Evolutionary conservation across 2,329 filamentous ascomycete species (phyloP).

Genomic region (Chrysosporium keratinophilum): DNA sequence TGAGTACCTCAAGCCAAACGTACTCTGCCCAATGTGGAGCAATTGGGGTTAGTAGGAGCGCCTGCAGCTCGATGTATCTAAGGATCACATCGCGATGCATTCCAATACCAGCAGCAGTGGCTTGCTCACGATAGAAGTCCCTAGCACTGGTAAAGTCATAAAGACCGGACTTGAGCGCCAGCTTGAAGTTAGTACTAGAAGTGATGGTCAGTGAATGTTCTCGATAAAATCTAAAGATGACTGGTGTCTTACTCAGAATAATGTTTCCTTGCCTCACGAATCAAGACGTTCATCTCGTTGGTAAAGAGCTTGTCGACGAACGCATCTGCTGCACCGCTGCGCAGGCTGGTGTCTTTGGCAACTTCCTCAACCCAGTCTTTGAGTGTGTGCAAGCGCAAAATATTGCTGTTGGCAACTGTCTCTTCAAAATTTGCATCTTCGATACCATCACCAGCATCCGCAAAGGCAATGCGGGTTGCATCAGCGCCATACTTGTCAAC

Average conservation of each 20-base stretch:
- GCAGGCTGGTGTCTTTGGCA: constrained; percentile 61
- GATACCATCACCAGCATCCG: constrained; percentile 88
- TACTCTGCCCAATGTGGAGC: constrained; percentile 92
- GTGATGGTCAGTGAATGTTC: constrained; percentile 10
- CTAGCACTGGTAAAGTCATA: constrained; percentile 86
- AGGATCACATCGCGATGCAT: constrained; percentile 76
- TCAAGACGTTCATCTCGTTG: constrained; percentile 81
- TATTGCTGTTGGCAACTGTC: constrained; percentile 81
- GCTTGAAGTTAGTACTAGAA: constrained; percentile 61
- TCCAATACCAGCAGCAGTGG: constrained; percentile 62
- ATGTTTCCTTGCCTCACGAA: constrained; percentile 65
- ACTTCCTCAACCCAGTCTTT: constrained; percentile 90
- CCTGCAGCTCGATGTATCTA: constrained; percentile 78
- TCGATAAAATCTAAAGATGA: not conserved
- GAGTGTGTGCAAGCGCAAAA: constrained; percentile 70
- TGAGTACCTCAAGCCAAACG: constrained; percentile 84
- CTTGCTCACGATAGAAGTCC: constrained; percentile 81
- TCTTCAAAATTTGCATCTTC: constrained; percentile 97
- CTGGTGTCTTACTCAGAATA: constrained; percentile 52
- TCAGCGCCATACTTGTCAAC: constrained; percentile 91
- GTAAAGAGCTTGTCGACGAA: constrained; percentile 85
- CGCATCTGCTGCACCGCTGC: constrained; percentile 61
- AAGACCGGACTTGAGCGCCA: constrained; percentile 73
- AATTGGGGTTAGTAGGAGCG: constrained; percentile 69
- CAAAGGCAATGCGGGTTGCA: constrained; percentile 79